A percentile compares a stretch with the other conserved stretches of the same genome.
These are phyloP conservation scores for Rhodotorula glutinis DNA, from an alignment of 1,284 basidiomycete genomes.

Conservation along the genomic window DNA sequence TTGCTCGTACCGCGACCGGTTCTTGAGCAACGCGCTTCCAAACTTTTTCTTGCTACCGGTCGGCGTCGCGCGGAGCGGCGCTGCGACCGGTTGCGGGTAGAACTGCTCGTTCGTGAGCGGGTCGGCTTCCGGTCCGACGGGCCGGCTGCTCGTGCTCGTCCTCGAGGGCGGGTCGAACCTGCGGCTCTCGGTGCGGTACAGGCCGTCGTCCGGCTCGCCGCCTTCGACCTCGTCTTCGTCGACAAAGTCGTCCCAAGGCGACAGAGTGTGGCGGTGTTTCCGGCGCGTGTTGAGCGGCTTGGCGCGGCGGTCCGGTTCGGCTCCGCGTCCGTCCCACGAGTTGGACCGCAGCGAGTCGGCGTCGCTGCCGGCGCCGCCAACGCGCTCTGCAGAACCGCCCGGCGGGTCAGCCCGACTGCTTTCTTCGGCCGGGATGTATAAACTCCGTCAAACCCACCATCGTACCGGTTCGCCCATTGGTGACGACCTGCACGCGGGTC, in stretches of 20 bases:
- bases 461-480: conserved; percentile 70
- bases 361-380: conserved; percentile 12
- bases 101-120: conserved; percentile 37
- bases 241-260: conserved; percentile 36
- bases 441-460: conserved; percentile 31
- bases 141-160: neutral
- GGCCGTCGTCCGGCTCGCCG: conserved; percentile 8
- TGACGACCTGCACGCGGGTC: conserved; percentile 68
- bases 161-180: conserved; percentile 7
- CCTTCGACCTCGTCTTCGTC: conserved; percentile 36
- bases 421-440: no score
- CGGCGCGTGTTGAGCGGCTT: neutral
- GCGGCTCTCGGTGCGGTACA: conserved; percentile 7
- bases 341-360: conserved; percentile 10
- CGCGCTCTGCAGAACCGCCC: conserved; percentile 17
- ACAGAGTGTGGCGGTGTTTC: conserved; percentile 13
- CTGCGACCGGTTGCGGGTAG: conserved; percentile 12
- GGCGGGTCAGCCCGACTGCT: no score
- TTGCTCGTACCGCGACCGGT: conserved; percentile 33
- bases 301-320: conserved; percentile 24
- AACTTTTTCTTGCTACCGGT: conserved; percentile 24
- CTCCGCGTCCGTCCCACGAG: conserved; percentile 38
- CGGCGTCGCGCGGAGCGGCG: conserved; percentile 2
- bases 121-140: conserved; percentile 9
- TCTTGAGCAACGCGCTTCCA: conserved; percentile 26